Evolutionary conservation across 2,329 filamentous ascomycete genomes (phyloP), one percentile per base, ranked within the genome.

Genomic region (Pyricularia grisea): DNA sequence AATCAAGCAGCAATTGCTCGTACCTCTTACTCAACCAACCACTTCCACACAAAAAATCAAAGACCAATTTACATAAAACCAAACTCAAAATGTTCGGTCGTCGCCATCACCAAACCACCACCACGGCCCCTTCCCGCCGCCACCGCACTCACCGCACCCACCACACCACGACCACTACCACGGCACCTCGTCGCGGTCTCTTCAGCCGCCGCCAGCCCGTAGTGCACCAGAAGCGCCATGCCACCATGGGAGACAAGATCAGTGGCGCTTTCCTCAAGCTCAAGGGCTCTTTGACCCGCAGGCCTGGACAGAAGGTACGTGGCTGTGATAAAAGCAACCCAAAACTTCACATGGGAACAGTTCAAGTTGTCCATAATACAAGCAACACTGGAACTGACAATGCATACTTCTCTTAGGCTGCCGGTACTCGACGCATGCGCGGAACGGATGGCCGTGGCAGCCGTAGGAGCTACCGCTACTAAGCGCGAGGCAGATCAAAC

Each of bases 221-320:
- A 71, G 42, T 50, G 7, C 88, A 90, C 76, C 90, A 92, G 68
- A 86, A 87, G 76, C 87, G 91, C 75, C 87, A 89, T 74, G 84
- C 87, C 3, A 87, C 84, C 58, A 81, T 94, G 72, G 90, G 90
- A 65, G 92, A 94, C 81, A 94, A 94, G 79, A 84, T 94, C 73
- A 89, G 86, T 67, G 92, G 92, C 23, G 91, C 91, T 0, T 81
- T 94, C 77, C 83, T 92, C 81, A 92, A 87, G 81, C 78, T 94
- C 72, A 88, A 88, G 78, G 92, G 92, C 9, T 87, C 82, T 68
- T 76, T 94, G 69, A 93, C 89, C 0, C 79, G 87, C 66, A 83
- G 88, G 60, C 89, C 91, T 2, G 92, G 89, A 28, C 80, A 90
- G 72, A 94, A 94, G 88, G 42, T 50, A 87, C 88, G 79, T 71